Evolutionary conservation across 2,329 filamentous ascomycete species (phyloP), one percentile per base, ranked within the genome.

Genomic region (Colletotrichum higginsianum): DNA sequence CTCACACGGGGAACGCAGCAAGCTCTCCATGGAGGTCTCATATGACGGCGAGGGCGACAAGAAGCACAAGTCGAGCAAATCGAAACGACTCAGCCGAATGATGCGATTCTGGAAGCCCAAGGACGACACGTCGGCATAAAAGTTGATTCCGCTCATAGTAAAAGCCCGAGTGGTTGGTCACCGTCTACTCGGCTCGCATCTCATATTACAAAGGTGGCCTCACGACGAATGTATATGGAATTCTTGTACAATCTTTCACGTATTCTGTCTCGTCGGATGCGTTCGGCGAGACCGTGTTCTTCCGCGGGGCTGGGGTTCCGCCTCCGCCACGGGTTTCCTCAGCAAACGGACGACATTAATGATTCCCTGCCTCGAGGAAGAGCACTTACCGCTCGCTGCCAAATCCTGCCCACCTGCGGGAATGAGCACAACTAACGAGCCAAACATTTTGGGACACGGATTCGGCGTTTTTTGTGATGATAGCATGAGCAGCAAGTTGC

Each of bases 101-200:
- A 90, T 94, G 86, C 90, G 92, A 76, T 95, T 95, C 80, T 95
- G 92, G 92, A 94, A 92, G 81, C 85, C 86, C 12, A 90, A 87
- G 77, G 86, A 87, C 73, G 79, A 83, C 47, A 75, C 71, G 3
- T 71, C 78, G 44, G 64, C 80, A 46, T 80, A 75, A 63, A 40
- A 52, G 21, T 56, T 42, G 21, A 35, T 21, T 55, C 21, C 30
- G 26, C 56, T 65, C 42, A 30, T 42, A 6, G 47, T 58, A 40
- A 47, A 61, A 56, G 61, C 52, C 64, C 47, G 61, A 69, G 57
- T 21, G 65, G 60, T 40, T 26, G 38, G 56, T 50, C 21, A 23
- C 23, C 16, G 52, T 62, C 65, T 49, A 53, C 52, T 47, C 21
- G 30, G 35, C 30, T 18, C 49, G 38, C 44, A 63, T 53, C 65